Conservation (phyloP, 495 filamentous ascomycete species). For the Penicillium antarcticum region DNA sequence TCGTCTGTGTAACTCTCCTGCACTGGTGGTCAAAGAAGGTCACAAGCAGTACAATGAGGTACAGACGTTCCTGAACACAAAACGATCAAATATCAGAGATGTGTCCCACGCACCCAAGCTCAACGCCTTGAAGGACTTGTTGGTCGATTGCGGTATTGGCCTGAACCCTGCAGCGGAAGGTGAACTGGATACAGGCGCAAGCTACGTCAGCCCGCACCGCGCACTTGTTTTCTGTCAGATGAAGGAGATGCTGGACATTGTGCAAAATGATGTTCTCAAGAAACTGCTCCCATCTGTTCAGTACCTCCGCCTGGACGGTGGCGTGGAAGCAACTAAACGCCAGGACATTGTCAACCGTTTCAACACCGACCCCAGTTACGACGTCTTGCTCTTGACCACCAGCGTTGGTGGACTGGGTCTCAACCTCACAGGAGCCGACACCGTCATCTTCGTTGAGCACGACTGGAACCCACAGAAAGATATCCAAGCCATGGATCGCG, state of each 20-base stretch:
- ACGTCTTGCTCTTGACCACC: slow-evolving; percentile 88
- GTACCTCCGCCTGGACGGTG: slow-evolving; percentile 86
- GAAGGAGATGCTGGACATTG: slow-evolving; percentile 99
- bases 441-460: slow-evolving; percentile 98
- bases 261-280: slow-evolving; percentile 85
- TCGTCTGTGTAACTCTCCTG: slow-evolving; percentile 95
- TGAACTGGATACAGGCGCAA: slow-evolving; percentile 63
- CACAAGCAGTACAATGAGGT: slow-evolving; percentile 89
- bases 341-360: slow-evolving; percentile 98
- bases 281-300: slow-evolving; percentile 82
- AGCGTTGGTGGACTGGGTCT: slow-evolving; percentile 91
- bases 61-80: slow-evolving; percentile 65
- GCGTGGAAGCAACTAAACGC: slow-evolving; percentile 82
- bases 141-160: slow-evolving; percentile 95
- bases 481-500: slow-evolving; percentile 97
- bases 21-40: slow-evolving; percentile 88
- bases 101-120: slow-evolving; percentile 89
- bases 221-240: slow-evolving; percentile 98
- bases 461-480: slow-evolving; percentile 99
- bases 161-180: slow-evolving; percentile 51
- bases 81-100: slow-evolving; percentile 74
- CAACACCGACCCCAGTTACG: slow-evolving; percentile 94
- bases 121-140: slow-evolving; percentile 78
- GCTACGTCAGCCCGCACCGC: slow-evolving; percentile 88
- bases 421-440: slow-evolving; percentile 95